Conservation (phyloP, 331 rosid species). For the Phaseolus coccineus region DNA sequence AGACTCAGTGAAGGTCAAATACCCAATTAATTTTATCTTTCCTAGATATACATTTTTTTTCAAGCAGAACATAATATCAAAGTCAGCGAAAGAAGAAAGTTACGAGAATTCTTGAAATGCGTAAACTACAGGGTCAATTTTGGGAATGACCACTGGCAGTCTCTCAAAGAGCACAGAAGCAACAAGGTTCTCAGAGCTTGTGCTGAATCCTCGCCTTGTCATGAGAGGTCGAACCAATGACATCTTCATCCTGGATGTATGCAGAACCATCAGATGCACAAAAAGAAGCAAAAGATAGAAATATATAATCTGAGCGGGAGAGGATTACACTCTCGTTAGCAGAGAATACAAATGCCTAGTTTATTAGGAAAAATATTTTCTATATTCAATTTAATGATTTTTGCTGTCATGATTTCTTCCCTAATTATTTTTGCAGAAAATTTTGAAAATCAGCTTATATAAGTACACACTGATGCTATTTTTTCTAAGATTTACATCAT, state of each 20-base stretch:
- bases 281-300: neutral
- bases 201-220: conserved; percentile 60
- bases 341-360: neutral
- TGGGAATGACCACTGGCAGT: conserved; percentile 90
- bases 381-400: neutral
- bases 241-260: conserved; percentile 66
- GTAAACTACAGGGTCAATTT: conserved; percentile 83
- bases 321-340: neutral
- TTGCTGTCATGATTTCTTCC: neutral
- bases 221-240: conserved; percentile 58
- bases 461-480: neutral
- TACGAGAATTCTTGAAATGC: conserved; percentile 95
- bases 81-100: conserved; percentile 30
- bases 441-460: neutral
- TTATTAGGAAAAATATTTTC: neutral
- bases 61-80: conserved; percentile 5
- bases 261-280: conserved; percentile 1
- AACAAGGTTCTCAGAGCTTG: conserved; percentile 71
- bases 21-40: neutral
- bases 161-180: conserved; percentile 96
- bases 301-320: neutral
- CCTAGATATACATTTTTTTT: neutral
- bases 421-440: neutral
- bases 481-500: neutral
- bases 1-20: conserved; percentile 5